Evolutionary conservation across 345 rosid species (phyloP).

Genomic region (Arabis hirsuta): DNA sequence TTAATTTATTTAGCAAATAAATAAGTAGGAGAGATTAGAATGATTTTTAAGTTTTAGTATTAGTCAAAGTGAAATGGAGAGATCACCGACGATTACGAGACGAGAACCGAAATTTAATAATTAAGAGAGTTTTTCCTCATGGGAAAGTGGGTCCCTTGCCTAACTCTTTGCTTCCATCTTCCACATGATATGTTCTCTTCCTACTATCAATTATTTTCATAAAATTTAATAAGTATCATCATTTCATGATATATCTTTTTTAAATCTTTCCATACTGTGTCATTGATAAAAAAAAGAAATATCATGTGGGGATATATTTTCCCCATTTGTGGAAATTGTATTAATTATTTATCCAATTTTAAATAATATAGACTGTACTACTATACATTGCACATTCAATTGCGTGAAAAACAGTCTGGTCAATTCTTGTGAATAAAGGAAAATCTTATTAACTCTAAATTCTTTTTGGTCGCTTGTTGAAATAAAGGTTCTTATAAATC

Average conservation of each 20-base stretch:
- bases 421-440: background rate
- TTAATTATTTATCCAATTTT: background rate
- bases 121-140: conserved; percentile 40
- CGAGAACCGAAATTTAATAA: conserved; percentile 39
- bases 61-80: conserved; percentile 43
- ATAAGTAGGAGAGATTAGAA: background rate
- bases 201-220: conserved; percentile 29
- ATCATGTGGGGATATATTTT: conserved; percentile 30
- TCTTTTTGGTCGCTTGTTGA: background rate
- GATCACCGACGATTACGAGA: conserved; percentile 56
- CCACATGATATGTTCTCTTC: conserved; percentile 48
- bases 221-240: background rate
- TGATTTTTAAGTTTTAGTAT: background rate
- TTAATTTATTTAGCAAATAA: conserved; percentile 21
- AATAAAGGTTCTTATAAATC: background rate
- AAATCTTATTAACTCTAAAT: conserved; percentile 9
- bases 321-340: background rate
- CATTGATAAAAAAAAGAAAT: conserved; percentile 14
- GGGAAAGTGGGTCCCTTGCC: conserved; percentile 48
- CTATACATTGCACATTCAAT: background rate
- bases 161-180: conserved; percentile 45
- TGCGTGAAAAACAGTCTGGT: background rate
- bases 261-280: background rate
- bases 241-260: background rate
- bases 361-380: background rate